Base-by-base conservation (phyloP, 768 basidiomycete genomes). In the Tylopilus felleus region DNA sequence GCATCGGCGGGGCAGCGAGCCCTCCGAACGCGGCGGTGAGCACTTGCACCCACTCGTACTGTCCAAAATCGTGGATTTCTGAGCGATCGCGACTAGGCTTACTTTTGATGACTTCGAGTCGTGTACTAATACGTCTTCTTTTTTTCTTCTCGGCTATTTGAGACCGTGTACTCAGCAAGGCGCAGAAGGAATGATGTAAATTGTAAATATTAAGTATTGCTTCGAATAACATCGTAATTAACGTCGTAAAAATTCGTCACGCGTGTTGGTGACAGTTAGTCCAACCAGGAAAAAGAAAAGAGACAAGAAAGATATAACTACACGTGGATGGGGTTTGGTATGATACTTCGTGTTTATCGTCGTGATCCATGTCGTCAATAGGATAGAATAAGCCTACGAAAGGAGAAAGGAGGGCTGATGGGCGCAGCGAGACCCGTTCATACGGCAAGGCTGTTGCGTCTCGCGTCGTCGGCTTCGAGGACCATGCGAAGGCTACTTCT, bases 21-120 rank as follows among this genome's bases (percentile, higher is more conserved):
- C 85, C 85, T 21, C 82, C 85, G 5, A 87, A 87, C 65, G 85
- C 85, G 51, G 82, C 84, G 56, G 85, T 85, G 58, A 76, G 83
- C 58, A 19, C n/a, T 8, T 16, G 17, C 35, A 5, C 16, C 16
- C 35, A 5, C 17, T 36, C 14, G 25, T 7, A 27, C 35, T 17
- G 17, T 8, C 7, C 35, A 4, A 36, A 16, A 6, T 14, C 6
- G 35, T 17, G n/a, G n/a, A 9, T 38, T 38, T 38, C 38, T 38
- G 38, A 38, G 9, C 38, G 38, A 19, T 38, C n/a, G 38, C n/a
- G 38, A 38, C 38, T 9, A 38, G 38, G 38, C n/a, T 38, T 36
- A 19, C 38, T 38, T 38, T 38, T 38, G 38, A 38, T 10, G 38
- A 38, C 36, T 36, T 36, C 7, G 35, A 36, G 14, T 16, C 14